phyloP scores from a whole-genome alignment of 495 filamentous ascomycete genomes.

The Penicillium robsamsonii region DNA sequence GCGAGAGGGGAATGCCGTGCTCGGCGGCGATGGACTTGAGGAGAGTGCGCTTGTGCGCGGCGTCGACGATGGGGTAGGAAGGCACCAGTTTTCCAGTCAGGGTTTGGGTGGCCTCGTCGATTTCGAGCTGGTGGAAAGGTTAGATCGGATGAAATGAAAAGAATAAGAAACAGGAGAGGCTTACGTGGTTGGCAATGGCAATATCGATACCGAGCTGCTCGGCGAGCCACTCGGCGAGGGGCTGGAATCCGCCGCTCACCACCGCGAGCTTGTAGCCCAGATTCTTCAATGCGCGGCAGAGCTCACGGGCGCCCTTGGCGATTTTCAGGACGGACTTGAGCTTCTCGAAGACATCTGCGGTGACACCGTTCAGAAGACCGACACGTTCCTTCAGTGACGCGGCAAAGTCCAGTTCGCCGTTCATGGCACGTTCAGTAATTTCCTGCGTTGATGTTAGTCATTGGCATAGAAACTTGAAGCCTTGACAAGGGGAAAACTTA shows the following conservation, averaged over 20 bases:
- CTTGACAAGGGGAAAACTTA: constrained; percentile 24
- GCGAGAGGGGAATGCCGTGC: constrained; percentile 66
- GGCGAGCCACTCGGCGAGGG: constrained; percentile 82
- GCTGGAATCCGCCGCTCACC: constrained; percentile 86
- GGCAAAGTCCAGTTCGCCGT: constrained; percentile 93
- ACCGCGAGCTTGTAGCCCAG: constrained; percentile 85
- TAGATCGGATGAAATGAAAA: neutral
- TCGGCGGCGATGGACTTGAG: constrained; percentile 73
- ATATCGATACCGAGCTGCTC: constrained; percentile 78
- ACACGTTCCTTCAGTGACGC: constrained; percentile 75
- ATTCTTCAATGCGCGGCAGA: constrained; percentile 67
- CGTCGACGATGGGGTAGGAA: constrained; percentile 75
- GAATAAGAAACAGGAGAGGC: constrained; percentile 8
- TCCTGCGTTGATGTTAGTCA: constrained; percentile 33
- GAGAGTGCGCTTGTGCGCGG: constrained; percentile 72
- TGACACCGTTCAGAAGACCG: constrained; percentile 73
- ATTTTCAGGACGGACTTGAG: constrained; percentile 70
- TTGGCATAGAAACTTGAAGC: neutral
- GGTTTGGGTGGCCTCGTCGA: constrained; percentile 58
- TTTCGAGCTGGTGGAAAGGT: constrained; percentile 54
- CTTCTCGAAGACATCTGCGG: constrained; percentile 75
- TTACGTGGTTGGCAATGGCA: constrained; percentile 78
- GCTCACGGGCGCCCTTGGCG: constrained; percentile 72
- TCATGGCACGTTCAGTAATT: constrained; percentile 92
- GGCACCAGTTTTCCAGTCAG: constrained; percentile 75